These are phyloP conservation scores for Cryptococcus hybrid DNA, from an alignment of 1,284 basidiomycete species.

Conservation along the genomic window DNA sequence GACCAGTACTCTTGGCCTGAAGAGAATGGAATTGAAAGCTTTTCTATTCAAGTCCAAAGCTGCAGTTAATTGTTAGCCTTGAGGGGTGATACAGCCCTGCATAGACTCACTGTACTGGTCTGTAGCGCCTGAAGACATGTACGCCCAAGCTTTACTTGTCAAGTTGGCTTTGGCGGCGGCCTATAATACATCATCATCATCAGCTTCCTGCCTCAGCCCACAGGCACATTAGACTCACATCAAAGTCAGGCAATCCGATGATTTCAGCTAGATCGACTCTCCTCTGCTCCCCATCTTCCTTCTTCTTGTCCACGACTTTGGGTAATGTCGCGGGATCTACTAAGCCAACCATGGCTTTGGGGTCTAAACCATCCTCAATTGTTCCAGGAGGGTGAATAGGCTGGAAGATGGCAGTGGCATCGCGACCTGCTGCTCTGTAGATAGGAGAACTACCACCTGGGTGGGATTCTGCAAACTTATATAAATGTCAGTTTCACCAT, in stretches of 20 bases:
- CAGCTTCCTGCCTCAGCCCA: neutral
- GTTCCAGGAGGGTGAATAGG: constrained; percentile 49
- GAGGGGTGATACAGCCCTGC: neutral
- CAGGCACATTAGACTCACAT: constrained; percentile 21
- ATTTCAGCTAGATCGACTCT: constrained; percentile 42
- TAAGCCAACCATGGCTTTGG: constrained; percentile 24
- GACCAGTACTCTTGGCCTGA: constrained; percentile 46
- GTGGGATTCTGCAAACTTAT: constrained; percentile 43
- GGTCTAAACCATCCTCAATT: constrained; percentile 42
- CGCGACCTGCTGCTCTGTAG: constrained; percentile 41
- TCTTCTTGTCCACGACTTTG: constrained; percentile 11
- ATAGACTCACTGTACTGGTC: constrained; percentile 43
- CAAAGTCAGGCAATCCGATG: constrained; percentile 48
- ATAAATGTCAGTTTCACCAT: neutral
- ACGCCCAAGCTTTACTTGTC: constrained; percentile 48
- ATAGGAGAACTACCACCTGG: constrained; percentile 44
- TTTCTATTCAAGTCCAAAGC: constrained; percentile 42
- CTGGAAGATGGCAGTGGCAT: constrained; percentile 42
- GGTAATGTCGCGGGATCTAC: constrained; percentile 36
- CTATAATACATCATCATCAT: constrained; percentile 8
- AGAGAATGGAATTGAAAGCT: constrained; percentile 46
- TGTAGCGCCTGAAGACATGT: constrained; percentile 48
- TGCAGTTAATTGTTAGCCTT: constrained; percentile 3
- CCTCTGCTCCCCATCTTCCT: constrained; percentile 18
- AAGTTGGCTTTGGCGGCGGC: constrained; percentile 41